Percentiles rank a stretch among this genome's conserved stretches.
Conservation (phyloP, 495 filamentous ascomycete genomes). For the Penicillium odoratum region DNA sequence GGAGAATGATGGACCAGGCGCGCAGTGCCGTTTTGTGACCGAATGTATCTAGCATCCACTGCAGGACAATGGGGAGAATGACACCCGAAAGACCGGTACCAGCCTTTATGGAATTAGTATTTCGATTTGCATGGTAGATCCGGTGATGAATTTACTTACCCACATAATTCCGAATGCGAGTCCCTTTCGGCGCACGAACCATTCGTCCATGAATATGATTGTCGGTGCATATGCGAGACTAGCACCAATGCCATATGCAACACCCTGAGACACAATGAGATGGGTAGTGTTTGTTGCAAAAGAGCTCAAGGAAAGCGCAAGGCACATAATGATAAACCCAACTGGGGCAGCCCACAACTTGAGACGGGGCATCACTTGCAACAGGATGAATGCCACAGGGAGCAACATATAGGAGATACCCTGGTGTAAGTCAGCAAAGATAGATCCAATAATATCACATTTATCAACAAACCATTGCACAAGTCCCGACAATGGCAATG, state of each 20-base stretch:
- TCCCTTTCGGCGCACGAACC: slow-evolving; percentile 52
- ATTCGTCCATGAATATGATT: slow-evolving; percentile 53
- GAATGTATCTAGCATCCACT: slow-evolving; percentile 48
- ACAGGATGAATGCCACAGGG: slow-evolving; percentile 43
- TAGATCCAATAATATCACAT: neutral
- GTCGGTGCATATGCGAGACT: slow-evolving; percentile 46
- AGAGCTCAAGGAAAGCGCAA: slow-evolving; percentile 42
- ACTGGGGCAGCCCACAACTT: slow-evolving; percentile 37
- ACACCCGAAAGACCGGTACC: slow-evolving; percentile 45
- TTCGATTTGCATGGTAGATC: neutral
- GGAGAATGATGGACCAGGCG: slow-evolving; percentile 45
- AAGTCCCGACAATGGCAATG: slow-evolving; percentile 48
- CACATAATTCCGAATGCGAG: slow-evolving; percentile 54
- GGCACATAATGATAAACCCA: slow-evolving; percentile 44
- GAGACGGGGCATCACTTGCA: slow-evolving; percentile 40
- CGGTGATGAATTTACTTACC: slow-evolving; percentile 18
- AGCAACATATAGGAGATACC: slow-evolving; percentile 54
- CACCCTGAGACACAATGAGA: slow-evolving; percentile 52
- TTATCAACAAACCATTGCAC: slow-evolving; percentile 34
- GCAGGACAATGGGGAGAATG: slow-evolving; percentile 49
- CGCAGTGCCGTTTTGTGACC: slow-evolving; percentile 55
- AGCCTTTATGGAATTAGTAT: slow-evolving; percentile 21
- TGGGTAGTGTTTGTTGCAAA: slow-evolving; percentile 45
- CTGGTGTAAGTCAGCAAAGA: slow-evolving; percentile 9
- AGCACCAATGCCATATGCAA: slow-evolving; percentile 48